phyloP scores from a whole-genome alignment of 2,329 filamentous ascomycete genomes.

The Chaetothyriales sp. region DNA sequence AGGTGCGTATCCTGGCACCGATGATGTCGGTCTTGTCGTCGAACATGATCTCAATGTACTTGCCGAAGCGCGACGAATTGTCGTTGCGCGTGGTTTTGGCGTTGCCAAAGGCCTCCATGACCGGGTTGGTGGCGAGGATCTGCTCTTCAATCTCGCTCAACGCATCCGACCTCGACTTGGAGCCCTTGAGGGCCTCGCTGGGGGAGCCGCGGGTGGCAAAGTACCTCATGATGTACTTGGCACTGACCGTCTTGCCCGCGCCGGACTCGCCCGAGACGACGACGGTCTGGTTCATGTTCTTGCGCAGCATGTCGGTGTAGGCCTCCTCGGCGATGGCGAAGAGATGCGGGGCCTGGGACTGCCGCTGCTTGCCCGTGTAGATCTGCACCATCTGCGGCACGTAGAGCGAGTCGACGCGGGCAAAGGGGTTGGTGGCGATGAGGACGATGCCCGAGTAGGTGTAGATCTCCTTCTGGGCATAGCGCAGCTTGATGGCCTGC shows the following conservation, averaged over 20 bases:
- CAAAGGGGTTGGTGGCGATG: slow-evolving; percentile 96
- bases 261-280: slow-evolving; percentile 99
- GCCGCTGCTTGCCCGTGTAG: slow-evolving; percentile 91
- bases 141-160: slow-evolving; percentile 99
- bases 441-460: slow-evolving; percentile 98
- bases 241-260: slow-evolving; percentile 96
- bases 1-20: slow-evolving; percentile 91
- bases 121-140: slow-evolving; percentile 93
- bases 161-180: slow-evolving; percentile 55
- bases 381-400: slow-evolving; percentile 99
- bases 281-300: slow-evolving; percentile 91
- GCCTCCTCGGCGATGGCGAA: slow-evolving; percentile 98
- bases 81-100: slow-evolving; percentile 99
- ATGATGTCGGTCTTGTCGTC: slow-evolving; percentile 91
- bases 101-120: slow-evolving; percentile 99
- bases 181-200: slow-evolving; percentile 65
- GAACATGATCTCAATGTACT: slow-evolving; percentile 99
- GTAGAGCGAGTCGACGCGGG: slow-evolving; percentile 92
- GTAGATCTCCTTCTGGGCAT: slow-evolving; percentile 98
- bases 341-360: slow-evolving; percentile 90
- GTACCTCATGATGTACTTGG: slow-evolving; percentile 99
- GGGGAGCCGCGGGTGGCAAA: slow-evolving; percentile 95
- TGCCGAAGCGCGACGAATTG: slow-evolving; percentile 96
- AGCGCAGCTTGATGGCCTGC: slow-evolving; percentile 93
- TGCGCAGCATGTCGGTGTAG: slow-evolving; percentile 96